A percentile compares a stretch with the other conserved stretches of the same genome.
These are phyloP conservation scores for Debaryomycetaceae sp. DNA, from an alignment of 1,139 yeast genomes.

Conservation along the genomic window DNA sequence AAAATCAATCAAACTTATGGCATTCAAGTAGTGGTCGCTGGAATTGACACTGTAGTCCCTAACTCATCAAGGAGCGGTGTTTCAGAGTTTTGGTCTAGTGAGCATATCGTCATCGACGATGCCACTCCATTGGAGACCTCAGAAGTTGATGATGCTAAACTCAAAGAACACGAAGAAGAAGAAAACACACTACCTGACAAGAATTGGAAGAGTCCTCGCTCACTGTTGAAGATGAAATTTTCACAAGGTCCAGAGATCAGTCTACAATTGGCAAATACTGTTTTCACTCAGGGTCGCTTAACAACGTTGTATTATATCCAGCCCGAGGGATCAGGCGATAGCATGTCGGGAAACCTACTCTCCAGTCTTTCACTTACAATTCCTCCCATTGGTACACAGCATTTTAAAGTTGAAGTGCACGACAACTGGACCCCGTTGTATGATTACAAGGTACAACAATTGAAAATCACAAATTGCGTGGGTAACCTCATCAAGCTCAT, in stretches of 20 bases:
- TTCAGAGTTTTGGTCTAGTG: constrained; percentile 47
- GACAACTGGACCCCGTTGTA: constrained; percentile 38
- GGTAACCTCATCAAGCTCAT: constrained; percentile 54
- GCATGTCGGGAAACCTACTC: constrained; percentile 27
- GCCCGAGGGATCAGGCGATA: constrained; percentile 9
- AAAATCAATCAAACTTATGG: constrained; percentile 20
- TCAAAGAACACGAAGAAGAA: constrained; percentile 32
- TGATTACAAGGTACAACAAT: constrained; percentile 11
- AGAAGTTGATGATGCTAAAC: constrained; percentile 20
- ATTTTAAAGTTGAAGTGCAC: constrained; percentile 2
- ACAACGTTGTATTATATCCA: constrained; percentile 39
- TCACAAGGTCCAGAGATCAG: constrained; percentile 14
- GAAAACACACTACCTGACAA: constrained; percentile 30
- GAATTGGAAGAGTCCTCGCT: constrained; percentile 36
- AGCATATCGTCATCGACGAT: constrained; percentile 19
- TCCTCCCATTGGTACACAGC: constrained; percentile 13
- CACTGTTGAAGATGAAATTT: constrained; percentile 21
- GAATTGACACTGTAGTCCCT: constrained; percentile 44
- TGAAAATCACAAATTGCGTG: constrained; percentile 38
- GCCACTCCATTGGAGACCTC: constrained; percentile 20
- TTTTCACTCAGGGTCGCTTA: constrained; percentile 34
- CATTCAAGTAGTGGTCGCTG: constrained; percentile 46
- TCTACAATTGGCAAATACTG: constrained; percentile 37
- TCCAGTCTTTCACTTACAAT: constrained; percentile 24
- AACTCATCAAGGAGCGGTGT: constrained; percentile 39